These are phyloP conservation scores for Plantago lanceolata DNA, from an alignment of 305 asterid species.

Conservation along the genomic window DNA sequence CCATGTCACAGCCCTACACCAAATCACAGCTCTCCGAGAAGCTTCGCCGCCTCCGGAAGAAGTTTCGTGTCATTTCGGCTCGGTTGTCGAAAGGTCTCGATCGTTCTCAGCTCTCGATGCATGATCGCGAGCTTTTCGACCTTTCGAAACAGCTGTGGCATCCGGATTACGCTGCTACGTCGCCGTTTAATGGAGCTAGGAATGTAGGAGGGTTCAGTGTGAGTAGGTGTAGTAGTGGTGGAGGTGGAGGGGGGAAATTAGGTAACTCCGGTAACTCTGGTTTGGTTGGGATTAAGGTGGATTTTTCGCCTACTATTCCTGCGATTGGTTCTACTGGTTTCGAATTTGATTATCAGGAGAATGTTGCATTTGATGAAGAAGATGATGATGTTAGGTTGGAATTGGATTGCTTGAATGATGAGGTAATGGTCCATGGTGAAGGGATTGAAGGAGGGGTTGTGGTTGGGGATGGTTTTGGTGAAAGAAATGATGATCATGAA, in stretches of 20 bases:
- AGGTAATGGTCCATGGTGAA: conserved; percentile 6
- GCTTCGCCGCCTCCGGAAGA: conserved; percentile 67
- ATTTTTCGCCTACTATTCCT: conserved; percentile 42
- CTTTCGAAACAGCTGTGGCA: conserved; percentile 66
- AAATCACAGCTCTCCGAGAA: conserved; percentile 81
- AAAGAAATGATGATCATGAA: conserved; percentile 25
- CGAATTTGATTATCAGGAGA: conserved; percentile 12
- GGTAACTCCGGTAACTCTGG: conserved; percentile 18
- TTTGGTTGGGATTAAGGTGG: conserved; percentile 56
- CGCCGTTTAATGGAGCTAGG: conserved; percentile 51
- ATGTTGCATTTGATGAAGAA: not conserved
- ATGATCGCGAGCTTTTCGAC: conserved; percentile 60
- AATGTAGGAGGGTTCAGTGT: conserved; percentile 24
- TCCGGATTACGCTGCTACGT: conserved; percentile 46
- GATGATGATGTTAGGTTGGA: conserved; percentile 26
- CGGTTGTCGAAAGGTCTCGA: conserved; percentile 53
- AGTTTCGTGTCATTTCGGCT: conserved; percentile 58
- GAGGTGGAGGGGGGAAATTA: conserved; percentile 10
- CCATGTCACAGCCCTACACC: conserved; percentile 79
- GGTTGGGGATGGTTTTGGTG: conserved; percentile 17
- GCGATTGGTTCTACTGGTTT: conserved; percentile 11
- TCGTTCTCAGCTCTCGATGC: conserved; percentile 44
- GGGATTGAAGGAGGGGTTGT: conserved; percentile 16
- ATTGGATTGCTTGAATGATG: conserved; percentile 15
- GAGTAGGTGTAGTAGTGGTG: conserved; percentile 7